A percentile compares a stretch with the other conserved stretches of the same genome.
phyloP scores from a whole-genome alignment of 257 asterid genomes.

The Parsonsia alboflavescens region DNA sequence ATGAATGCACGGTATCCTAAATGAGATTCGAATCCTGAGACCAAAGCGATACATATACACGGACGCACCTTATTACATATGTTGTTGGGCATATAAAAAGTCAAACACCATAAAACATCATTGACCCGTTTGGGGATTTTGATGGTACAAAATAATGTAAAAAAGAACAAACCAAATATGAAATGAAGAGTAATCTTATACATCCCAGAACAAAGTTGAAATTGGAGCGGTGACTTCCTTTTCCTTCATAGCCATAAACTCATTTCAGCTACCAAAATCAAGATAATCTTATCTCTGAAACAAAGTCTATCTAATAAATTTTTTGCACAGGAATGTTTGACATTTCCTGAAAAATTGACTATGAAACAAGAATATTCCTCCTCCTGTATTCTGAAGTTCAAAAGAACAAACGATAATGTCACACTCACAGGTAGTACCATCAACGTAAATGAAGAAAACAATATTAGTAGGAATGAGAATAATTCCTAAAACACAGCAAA shows the following conservation, averaged over 20 bases:
- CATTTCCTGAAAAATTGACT: not conserved
- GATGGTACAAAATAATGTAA: not conserved
- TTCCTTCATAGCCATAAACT: not conserved
- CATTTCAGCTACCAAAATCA: conserved; percentile 11
- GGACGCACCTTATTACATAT: conserved; percentile 8
- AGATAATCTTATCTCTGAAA: conserved; percentile 3
- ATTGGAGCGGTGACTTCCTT: not conserved
- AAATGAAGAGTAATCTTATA: not conserved
- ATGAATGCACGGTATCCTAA: not conserved
- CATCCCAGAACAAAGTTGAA: not conserved
- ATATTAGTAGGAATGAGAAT: not conserved
- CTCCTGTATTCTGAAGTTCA: not conserved
- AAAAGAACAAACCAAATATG: not conserved
- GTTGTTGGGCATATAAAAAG: conserved; percentile 2
- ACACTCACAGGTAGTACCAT: too few relatives aligned
- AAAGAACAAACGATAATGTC: not conserved
- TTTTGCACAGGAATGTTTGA: not conserved
- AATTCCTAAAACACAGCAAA: not conserved
- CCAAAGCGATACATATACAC: not conserved
- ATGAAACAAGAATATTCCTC: not conserved
- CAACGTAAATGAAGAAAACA: conserved; percentile 3
- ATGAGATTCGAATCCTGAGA: not conserved
- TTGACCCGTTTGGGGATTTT: not conserved
- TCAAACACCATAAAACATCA: conserved; percentile 13
- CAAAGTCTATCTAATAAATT: not conserved